Conservation (phyloP, 106 monocot species). For the Chionographis japonica region DNA sequence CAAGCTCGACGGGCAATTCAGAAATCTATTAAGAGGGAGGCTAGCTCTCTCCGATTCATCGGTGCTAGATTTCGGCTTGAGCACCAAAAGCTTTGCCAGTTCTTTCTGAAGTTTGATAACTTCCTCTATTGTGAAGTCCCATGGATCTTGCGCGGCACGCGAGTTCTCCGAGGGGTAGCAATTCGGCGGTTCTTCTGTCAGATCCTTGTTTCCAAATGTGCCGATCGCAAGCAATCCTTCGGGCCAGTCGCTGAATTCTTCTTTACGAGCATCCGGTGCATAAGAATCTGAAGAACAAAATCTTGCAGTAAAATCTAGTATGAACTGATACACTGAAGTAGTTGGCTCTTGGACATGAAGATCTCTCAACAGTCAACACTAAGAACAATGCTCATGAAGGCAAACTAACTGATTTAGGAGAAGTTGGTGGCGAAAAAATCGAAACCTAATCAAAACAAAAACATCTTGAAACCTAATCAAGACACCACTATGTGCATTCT, state of each 20-base stretch:
- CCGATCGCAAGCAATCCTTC: constrained; percentile 64
- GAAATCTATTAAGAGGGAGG: constrained; percentile 31
- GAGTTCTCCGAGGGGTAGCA: constrained; percentile 2
- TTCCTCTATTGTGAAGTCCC: constrained; percentile 56
- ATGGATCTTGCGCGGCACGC: constrained; percentile 9
- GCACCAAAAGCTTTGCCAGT: constrained; percentile 25
- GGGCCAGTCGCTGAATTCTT: constrained; percentile 75
- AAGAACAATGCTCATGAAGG: no score
- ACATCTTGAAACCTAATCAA: neutral
- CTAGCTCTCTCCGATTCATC: constrained; percentile 20
- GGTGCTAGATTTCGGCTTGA: constrained; percentile 16
- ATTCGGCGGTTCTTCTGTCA: constrained; percentile 18
- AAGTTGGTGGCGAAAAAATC: no score
- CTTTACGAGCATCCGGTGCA: constrained; percentile 23
- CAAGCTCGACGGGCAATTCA: constrained; percentile 48
- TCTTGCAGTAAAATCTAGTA: no score
- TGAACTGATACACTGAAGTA: no score
- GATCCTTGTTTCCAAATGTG: constrained; percentile 48
- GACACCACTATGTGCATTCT: neutral
- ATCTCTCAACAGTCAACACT: no score
- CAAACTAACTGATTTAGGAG: no score
- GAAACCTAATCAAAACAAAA: neutral
- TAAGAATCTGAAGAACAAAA: constrained; percentile 6
- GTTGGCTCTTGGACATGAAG: no score
- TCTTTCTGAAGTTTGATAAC: constrained; percentile 44